Conservation (phyloP, 2,329 filamentous ascomycete species). For the Apiospora sp. region DNA sequence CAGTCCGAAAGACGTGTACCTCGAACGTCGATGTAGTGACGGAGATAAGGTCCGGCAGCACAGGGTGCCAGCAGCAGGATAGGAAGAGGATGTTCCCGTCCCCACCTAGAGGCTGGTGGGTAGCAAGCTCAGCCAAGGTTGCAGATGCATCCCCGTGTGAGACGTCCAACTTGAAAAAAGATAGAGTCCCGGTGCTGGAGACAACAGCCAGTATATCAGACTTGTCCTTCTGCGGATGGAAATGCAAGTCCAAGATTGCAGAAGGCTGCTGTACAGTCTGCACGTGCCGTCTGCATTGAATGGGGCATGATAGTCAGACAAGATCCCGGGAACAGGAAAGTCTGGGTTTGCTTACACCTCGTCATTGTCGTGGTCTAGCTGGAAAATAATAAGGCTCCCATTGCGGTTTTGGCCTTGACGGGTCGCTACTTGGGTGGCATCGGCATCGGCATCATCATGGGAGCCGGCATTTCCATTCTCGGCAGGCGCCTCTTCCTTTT, state of each 20-base stretch:
- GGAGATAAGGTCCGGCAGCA: slow-evolving; percentile 61
- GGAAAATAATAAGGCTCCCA: slow-evolving; percentile 76
- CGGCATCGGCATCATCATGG: slow-evolving; percentile 31
- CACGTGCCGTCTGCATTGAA: slow-evolving; percentile 55
- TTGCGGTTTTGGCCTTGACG: slow-evolving; percentile 67
- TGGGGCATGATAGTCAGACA: slow-evolving; percentile 29
- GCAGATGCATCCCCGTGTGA: slow-evolving; percentile 26
- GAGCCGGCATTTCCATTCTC: slow-evolving; percentile 33
- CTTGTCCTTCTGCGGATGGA: slow-evolving; percentile 62
- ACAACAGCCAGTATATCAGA: slow-evolving; percentile 73
- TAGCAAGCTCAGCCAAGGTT: slow-evolving; percentile 47
- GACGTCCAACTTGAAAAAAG: slow-evolving; percentile 63
- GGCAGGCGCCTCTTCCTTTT: slow-evolving; percentile 49
- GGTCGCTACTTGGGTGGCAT: slow-evolving; percentile 34
- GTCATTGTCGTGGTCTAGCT: slow-evolving; percentile 53
- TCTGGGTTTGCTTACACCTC: slow-evolving; percentile 59
- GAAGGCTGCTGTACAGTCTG: slow-evolving; percentile 71
- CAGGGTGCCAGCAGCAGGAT: slow-evolving; percentile 77
- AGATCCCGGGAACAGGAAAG: slow-evolving; percentile 25
- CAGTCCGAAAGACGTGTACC: slow-evolving; percentile 63
- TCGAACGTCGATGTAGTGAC: slow-evolving; percentile 75
- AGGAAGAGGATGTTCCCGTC: slow-evolving; percentile 70
- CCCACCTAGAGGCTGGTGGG: slow-evolving; percentile 56
- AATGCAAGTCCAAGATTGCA: slow-evolving; percentile 86
- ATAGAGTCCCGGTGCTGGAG: slow-evolving; percentile 77